A percentile compares a stretch with the other conserved stretches of the same genome.
phyloP scores from a whole-genome alignment of 2,329 filamentous ascomycete species.

The Botryotinia narcissicola region DNA sequence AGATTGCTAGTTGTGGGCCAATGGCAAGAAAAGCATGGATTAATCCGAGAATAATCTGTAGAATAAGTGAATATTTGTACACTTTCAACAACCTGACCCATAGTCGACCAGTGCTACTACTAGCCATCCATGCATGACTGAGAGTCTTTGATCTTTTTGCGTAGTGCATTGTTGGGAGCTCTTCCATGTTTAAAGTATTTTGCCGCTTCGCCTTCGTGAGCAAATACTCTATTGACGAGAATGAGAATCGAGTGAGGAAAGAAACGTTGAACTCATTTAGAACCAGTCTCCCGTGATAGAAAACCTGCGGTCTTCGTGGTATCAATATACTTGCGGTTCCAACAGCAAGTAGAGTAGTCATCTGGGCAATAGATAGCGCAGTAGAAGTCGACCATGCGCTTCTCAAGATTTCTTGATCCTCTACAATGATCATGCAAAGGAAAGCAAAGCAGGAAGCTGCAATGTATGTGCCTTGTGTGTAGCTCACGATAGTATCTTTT shows the following conservation, averaged over 20 bases:
- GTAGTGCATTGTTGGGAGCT: slow-evolving; percentile 59
- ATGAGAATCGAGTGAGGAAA: slow-evolving; percentile 60
- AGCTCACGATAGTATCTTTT: slow-evolving; percentile 20
- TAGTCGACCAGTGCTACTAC: neutral
- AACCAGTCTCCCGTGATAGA: slow-evolving; percentile 54
- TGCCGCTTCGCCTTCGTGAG: slow-evolving; percentile 56
- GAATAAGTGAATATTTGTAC: slow-evolving; percentile 46
- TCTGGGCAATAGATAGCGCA: slow-evolving; percentile 39
- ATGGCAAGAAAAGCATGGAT: slow-evolving; percentile 24
- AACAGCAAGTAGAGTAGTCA: slow-evolving; percentile 45
- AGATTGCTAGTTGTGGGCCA: slow-evolving; percentile 27
- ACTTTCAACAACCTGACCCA: slow-evolving; percentile 46
- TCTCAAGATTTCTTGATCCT: slow-evolving; percentile 36
- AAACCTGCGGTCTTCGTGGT: slow-evolving; percentile 67
- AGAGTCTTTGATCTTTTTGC: slow-evolving; percentile 49
- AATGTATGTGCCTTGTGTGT: slow-evolving; percentile 14
- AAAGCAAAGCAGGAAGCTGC: slow-evolving; percentile 16
- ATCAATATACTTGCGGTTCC: slow-evolving; percentile 53
- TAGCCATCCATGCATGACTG: slow-evolving; percentile 46
- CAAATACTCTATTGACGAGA: slow-evolving; percentile 57
- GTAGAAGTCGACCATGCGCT: neutral
- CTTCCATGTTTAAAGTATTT: slow-evolving; percentile 56
- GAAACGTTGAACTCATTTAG: slow-evolving; percentile 60
- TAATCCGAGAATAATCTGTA: slow-evolving; percentile 26
- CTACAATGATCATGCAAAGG: neutral